Evolutionary conservation across 2,329 filamentous ascomycete species (phyloP).

Genomic region (Phialemoniopsis sp.): DNA sequence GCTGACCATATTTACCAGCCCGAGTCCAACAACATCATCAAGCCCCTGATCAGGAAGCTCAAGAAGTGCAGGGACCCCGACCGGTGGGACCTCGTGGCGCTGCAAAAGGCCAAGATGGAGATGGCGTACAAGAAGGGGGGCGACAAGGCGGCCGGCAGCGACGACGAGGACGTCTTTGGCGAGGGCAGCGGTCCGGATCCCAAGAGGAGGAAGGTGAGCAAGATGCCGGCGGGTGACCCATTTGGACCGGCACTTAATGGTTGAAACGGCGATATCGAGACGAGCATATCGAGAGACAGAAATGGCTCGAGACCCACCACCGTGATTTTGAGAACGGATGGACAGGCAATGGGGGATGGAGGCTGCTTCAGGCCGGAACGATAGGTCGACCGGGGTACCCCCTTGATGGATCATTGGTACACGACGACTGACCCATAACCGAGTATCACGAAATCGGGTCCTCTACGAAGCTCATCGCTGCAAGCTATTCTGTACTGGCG

Average conservation of each 20-base stretch:
- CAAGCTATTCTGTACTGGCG: no score
- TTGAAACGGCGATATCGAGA: neutral
- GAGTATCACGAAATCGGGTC: no score
- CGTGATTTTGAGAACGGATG: no score
- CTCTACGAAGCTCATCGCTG: no score
- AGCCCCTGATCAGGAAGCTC: conserved; percentile 64
- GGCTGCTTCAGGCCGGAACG: no score
- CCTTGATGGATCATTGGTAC: no score
- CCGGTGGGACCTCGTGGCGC: conserved; percentile 65
- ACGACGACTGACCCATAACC: no score
- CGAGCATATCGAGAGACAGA: neutral
- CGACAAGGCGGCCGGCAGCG: conserved; percentile 15
- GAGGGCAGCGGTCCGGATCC: conserved; percentile 20
- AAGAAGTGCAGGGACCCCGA: conserved; percentile 71
- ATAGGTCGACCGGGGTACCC: no score
- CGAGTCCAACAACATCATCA: conserved; percentile 45
- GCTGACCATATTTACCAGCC: conserved; percentile 21
- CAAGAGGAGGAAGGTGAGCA: conserved; percentile 41
- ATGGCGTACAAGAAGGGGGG: conserved; percentile 35
- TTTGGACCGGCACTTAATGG: conserved; percentile 39
- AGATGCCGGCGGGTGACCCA: conserved; percentile 30
- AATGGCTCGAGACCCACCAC: no score
- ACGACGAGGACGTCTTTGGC: conserved; percentile 2
- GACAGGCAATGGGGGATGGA: no score
- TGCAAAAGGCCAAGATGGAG: conserved; percentile 62